Base-by-base conservation (phyloP, 805 yeast genomes). In the Saccharomycopsis olivae region DNA sequence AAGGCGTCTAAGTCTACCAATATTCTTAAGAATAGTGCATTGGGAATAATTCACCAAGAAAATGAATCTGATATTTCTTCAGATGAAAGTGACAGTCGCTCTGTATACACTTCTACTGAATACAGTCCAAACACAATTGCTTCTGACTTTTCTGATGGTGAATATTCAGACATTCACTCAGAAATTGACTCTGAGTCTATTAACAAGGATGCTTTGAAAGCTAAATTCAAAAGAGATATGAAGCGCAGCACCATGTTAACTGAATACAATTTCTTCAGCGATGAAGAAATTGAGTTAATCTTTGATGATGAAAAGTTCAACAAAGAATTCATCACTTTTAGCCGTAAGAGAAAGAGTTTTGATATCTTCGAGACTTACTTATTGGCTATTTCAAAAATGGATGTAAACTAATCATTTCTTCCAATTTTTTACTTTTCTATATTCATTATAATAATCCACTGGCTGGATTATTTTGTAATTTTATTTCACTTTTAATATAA, bases 311-410 rank as follows among this genome's bases (percentile, higher is more conserved):
- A 41, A 13, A 41, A 41, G 23, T 45, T 41, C 34, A 39, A 45
- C 19, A 44, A 38, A 24, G 48, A 41, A 13, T 38, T 38, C 17
- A 36, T 41, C 18, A 41, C 43, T 9, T 45, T 45, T 30, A 34
- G 28, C 15, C 20, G 46, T 4, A 41, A 41, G 25, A 38, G 48
- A 38, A 38, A 41, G 27, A 41, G 46, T 32, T 45, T 45, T 25
- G 48, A 41, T 16, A 41, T 45, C 32, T 45, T 45, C 33, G 48
- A 41, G 21, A 45, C 48, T n/a, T 45, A 45, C 32, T 25, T 45
- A 40, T 27, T 45, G 40, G 48, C 48, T 9, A 36, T 41, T 28
- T 40, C 48, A 11, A 39, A 35, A 21, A 19, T 45, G 40, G 33
- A 41, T 19, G 41, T 44, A 11, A 27, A 29, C 6, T 11, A 31